Evolutionary conservation across 2,329 filamentous ascomycete genomes (phyloP).

Genomic region (Calonectria crousiana): DNA sequence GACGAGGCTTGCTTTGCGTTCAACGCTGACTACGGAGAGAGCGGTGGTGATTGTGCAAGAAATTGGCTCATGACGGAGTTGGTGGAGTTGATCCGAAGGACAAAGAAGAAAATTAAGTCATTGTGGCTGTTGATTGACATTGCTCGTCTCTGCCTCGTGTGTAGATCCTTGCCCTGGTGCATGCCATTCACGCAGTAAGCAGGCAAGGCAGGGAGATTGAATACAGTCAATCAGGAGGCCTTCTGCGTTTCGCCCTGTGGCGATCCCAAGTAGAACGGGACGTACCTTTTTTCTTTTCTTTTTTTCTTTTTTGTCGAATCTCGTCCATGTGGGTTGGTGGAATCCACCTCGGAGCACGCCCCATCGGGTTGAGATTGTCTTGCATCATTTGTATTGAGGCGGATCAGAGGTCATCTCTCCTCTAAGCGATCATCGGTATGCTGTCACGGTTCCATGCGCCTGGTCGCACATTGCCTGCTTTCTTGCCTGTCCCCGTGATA

Average conservation of each 20-base stretch:
- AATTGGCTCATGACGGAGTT: background rate
- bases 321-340: background rate
- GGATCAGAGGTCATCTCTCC: slow-evolving; percentile 1
- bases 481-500: slow-evolving; percentile 2
- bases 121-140: background rate
- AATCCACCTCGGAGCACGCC: slow-evolving; percentile 2
- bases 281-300: slow-evolving; percentile 4
- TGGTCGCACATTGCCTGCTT: background rate
- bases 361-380: slow-evolving; percentile 15
- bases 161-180: background rate
- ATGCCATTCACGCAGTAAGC: background rate
- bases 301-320: background rate
- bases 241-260: slow-evolving; percentile 6
- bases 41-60: background rate
- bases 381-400: slow-evolving; percentile 8
- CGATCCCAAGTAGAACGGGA: background rate
- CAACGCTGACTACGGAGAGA: background rate
- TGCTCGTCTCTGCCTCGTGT: background rate
- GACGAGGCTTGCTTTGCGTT: slow-evolving; percentile 5
- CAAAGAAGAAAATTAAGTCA: background rate
- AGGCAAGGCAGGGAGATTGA: slow-evolving; percentile 2
- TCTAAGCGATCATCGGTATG: background rate
- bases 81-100: background rate
- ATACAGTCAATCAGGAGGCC: slow-evolving; percentile 8
- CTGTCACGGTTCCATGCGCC: slow-evolving; percentile 6